These are phyloP conservation scores for Candida albicans DNA, from an alignment of 1,139 yeast species.

Conservation along the genomic window DNA sequence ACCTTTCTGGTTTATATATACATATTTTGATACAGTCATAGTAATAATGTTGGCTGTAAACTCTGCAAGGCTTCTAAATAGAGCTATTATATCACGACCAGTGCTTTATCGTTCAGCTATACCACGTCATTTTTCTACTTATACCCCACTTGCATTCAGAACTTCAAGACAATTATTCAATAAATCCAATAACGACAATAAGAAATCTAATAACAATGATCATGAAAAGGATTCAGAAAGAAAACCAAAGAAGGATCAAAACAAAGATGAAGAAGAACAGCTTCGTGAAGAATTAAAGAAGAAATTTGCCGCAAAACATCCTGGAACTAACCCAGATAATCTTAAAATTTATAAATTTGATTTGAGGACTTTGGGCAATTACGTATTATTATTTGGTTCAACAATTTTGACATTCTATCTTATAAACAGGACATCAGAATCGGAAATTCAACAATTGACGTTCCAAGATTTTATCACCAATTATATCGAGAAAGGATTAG, in stretches of 20 bases:
- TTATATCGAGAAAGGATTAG: constrained; percentile 82
- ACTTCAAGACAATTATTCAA: constrained; percentile 3
- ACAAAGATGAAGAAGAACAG: constrained; percentile 13
- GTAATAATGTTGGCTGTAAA: constrained; percentile 6
- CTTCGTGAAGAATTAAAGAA: constrained; percentile 36
- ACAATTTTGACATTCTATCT: constrained; percentile 14
- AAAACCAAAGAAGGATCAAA: constrained; percentile 13
- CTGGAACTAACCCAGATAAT: constrained; percentile 31
- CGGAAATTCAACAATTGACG: constrained; percentile 51
- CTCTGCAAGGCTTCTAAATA: constrained; percentile 9
- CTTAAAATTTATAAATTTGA: constrained; percentile 34
- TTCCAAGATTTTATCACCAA: constrained; percentile 89
- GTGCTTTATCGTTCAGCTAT: neutral
- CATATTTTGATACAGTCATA: neutral
- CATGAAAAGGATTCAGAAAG: constrained; percentile 8
- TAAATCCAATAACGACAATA: constrained; percentile 11
- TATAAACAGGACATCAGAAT: constrained; percentile 16
- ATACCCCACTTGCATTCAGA: neutral
- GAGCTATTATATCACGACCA: constrained; percentile 1
- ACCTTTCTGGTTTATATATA: neutral
- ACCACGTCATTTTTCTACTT: neutral
- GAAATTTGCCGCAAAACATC: constrained; percentile 32
- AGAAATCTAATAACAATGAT: constrained; percentile 8
- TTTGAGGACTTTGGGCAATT: constrained; percentile 18
- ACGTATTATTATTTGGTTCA: constrained; percentile 8